Base-by-base conservation (phyloP, 176 grass and related monocot species). In the Cenchrus fungigraminus region DNA sequence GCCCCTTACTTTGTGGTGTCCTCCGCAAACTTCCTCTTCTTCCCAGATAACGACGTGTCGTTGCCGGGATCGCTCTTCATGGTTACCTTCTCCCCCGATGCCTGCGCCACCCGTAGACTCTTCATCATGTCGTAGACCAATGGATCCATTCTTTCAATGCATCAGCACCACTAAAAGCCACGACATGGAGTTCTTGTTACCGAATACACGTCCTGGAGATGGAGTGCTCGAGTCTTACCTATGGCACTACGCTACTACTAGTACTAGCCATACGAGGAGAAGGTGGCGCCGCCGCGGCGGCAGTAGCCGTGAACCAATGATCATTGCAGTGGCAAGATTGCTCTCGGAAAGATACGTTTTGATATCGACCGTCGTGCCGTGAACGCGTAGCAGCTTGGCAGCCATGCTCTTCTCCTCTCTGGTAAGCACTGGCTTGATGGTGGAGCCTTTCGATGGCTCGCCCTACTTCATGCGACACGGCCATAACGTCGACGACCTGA, bases 11-110 rank as follows among this genome's bases (percentile, higher is more conserved):
- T 56, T 4, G 7, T 10, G 19, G 11, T 11, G 8, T 46, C 65
- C 44, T 54, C 79, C 9, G 10, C 19, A 43, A 16, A 9, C n/a
- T 77, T 83, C 65, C 72, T 83, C 73, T 82, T 88, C 44, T 78
- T 88, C 14, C n/a, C 44, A 12, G 2, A 70, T 20, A 22, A 69
- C 31, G 14, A 6, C 29, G 54, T 53, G 6, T 42, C 15, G 52
- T 12, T 47, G 12, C 11, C 51, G 4, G 45, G 32, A 56, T 83
- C 80, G 47, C 2, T 56, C 57, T 83, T 88, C 15, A 55, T 31
- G 16, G 63, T 34, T 9, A 78, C 56, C 4, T 11, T 44, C 74
- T 17, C 73, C 17, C 29, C 42, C 17, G 7, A 42, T 4, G 40
- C 64, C 28, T 65, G 63, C 57, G 63, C 80, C 2, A 32, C 80